Percentiles rank a stretch among this genome's conserved stretches.
phyloP scores from a whole-genome alignment of 2,329 filamentous ascomycete species.

The Sclerotinia trifoliorum region DNA sequence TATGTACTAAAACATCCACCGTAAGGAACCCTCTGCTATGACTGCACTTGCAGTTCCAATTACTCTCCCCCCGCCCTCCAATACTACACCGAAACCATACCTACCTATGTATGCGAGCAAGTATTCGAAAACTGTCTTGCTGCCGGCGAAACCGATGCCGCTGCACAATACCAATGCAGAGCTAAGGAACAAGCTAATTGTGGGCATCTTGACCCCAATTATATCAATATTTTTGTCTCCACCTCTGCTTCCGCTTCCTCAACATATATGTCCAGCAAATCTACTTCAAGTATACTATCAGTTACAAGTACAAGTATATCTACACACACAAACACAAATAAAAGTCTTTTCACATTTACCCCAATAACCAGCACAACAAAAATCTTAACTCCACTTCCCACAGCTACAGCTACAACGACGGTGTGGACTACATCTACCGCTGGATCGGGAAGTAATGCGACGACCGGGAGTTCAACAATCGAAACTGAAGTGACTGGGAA shows the following conservation, averaged over 20 bases:
- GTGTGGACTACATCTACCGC: conserved; percentile 12
- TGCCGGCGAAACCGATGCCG: conserved; percentile 45
- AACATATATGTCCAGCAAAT: neutral
- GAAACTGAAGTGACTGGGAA: neutral
- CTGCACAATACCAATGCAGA: conserved; percentile 50
- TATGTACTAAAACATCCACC: neutral
- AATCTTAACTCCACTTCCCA: neutral
- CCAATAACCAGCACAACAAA: neutral
- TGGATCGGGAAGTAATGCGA: neutral
- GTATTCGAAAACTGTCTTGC: conserved; percentile 50
- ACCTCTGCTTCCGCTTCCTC: too few relatives aligned
- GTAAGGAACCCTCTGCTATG: conserved; percentile 52
- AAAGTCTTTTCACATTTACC: neutral
- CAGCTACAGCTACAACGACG: neutral
- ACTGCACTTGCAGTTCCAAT: conserved; percentile 55
- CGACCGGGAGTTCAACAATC: neutral
- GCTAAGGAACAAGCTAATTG: conserved; percentile 46
- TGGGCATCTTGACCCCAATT: conserved; percentile 43
- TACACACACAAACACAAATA: neutral
- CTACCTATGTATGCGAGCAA: conserved; percentile 57
- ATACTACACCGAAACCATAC: conserved; percentile 57
- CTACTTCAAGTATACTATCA: neutral
- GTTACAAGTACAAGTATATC: neutral
- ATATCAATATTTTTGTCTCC: neutral
- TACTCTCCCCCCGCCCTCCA: conserved; percentile 54